phyloP scores from a whole-genome alignment of 202 grass and related monocot species.

The Thinopyrum obtusiflorum region DNA sequence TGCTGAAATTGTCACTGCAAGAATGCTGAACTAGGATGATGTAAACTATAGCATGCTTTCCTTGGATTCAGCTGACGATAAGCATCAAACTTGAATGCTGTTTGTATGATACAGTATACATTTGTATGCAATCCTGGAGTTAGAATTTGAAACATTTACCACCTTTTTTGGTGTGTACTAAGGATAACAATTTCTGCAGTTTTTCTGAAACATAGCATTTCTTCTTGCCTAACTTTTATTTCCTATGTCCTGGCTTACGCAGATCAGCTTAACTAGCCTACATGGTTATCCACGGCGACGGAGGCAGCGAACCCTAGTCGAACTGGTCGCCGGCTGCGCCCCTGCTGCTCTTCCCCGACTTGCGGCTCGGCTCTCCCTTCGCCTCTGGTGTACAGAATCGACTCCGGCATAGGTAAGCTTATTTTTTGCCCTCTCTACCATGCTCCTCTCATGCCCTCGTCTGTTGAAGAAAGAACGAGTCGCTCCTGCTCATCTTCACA shows the following conservation, averaged over 20 bases:
- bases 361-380: too few species aligned
- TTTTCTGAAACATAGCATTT: neutral
- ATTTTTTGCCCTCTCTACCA: too few species aligned
- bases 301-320: too few species aligned
- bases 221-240: conserved; percentile 21
- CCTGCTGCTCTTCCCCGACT: too few species aligned
- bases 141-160: neutral
- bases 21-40: neutral
- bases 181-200: neutral
- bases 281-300: conserved; percentile 49
- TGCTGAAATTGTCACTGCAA: neutral
- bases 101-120: neutral
- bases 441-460: too few species aligned
- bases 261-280: conserved; percentile 10
- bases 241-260: conserved; percentile 3
- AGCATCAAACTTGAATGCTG: neutral
- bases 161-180: neutral
- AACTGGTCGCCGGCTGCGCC: accelerated
- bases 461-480: too few species aligned
- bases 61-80: neutral
- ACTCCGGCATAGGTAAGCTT: too few species aligned
- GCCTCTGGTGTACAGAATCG: too few species aligned
- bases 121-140: neutral
- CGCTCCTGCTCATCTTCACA: too few species aligned
- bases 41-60: neutral